Conservation (phyloP, 352 stramenopile species). For the Saprolegnia parasitica region DNA sequence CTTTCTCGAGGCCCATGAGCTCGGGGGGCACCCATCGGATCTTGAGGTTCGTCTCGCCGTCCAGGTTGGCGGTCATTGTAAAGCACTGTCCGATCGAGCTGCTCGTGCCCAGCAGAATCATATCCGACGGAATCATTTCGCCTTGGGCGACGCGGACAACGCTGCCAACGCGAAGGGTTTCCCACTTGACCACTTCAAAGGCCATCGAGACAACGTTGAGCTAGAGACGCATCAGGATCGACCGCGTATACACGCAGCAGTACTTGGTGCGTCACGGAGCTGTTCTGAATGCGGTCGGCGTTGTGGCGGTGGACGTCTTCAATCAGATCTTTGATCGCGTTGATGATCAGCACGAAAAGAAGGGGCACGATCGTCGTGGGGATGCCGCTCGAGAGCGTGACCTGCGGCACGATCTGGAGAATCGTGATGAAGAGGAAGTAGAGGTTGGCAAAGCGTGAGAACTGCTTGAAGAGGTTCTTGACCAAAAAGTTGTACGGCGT, state of each 20-base stretch:
- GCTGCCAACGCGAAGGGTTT: slow-evolving; percentile 68
- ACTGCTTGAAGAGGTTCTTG: slow-evolving; percentile 76
- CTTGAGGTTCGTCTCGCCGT: slow-evolving; percentile 88
- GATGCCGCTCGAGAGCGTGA: slow-evolving; percentile 76
- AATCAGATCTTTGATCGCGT: slow-evolving; percentile 66
- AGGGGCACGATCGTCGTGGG: slow-evolving; percentile 83
- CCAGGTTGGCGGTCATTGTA: slow-evolving; percentile 82
- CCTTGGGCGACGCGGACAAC: slow-evolving; percentile 72
- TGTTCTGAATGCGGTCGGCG: slow-evolving; percentile 66
- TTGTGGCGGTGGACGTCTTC: slow-evolving; percentile 76
- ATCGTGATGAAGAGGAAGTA: slow-evolving; percentile 89
- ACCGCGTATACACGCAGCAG: neutral
- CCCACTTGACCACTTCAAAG: slow-evolving; percentile 36
- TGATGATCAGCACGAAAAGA: slow-evolving; percentile 81
- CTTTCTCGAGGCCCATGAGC: slow-evolving; percentile 28
- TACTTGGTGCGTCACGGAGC: slow-evolving; percentile 29
- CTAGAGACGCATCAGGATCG: neutral
- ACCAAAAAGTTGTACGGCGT: slow-evolving; percentile 55
- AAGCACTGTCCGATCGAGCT: slow-evolving; percentile 60
- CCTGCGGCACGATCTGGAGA: slow-evolving; percentile 73
- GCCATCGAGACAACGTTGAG: slow-evolving; percentile 21
- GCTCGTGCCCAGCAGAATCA: slow-evolving; percentile 58
- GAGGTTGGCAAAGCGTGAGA: slow-evolving; percentile 82
- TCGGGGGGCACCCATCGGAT: slow-evolving; percentile 51
- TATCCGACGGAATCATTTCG: slow-evolving; percentile 64